A percentile compares a stretch with the other conserved stretches of the same genome.
Evolutionary conservation across 805 yeast species (phyloP).

Genomic region (Sugiyamaella chiloensis): DNA sequence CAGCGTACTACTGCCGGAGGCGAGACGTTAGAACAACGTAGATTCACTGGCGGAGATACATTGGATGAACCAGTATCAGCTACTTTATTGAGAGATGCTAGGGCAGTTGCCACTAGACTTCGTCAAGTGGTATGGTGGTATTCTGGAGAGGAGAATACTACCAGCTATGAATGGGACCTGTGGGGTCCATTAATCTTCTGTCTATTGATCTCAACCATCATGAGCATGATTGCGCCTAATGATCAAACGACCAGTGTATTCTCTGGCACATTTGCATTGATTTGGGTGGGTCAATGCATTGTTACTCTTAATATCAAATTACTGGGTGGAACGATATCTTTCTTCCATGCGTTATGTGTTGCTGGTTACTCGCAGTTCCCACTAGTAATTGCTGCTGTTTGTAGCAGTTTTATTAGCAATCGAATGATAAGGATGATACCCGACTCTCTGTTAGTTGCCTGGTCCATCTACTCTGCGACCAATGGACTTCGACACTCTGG

Average conservation of each 20-base stretch:
- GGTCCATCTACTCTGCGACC: conserved; percentile 65
- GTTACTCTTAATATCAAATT: conserved; percentile 65
- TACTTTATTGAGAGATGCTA: conserved; percentile 49
- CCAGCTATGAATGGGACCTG: conserved; percentile 35
- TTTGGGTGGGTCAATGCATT: conserved; percentile 60
- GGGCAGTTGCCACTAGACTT: conserved; percentile 43
- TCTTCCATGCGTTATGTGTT: conserved; percentile 64
- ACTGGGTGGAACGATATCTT: conserved; percentile 58
- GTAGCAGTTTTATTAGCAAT: conserved; percentile 48
- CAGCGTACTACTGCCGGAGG: conserved; percentile 22
- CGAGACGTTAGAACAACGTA: conserved; percentile 42
- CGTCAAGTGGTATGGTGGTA: conserved; percentile 44
- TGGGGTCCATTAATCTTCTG: conserved; percentile 73
- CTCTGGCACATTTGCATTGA: conserved; percentile 59
- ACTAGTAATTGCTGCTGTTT: conserved; percentile 49
- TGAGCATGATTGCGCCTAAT: conserved; percentile 43
- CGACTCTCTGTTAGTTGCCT: conserved; percentile 46
- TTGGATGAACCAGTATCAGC: conserved; percentile 64
- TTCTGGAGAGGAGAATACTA: conserved; percentile 20
- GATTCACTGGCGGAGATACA: conserved; percentile 65
- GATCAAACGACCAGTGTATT: conserved; percentile 52
- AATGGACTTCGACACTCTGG: conserved; percentile 61
- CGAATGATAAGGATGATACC: conserved; percentile 49
- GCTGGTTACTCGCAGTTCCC: conserved; percentile 72
- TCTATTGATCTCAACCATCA: conserved; percentile 49